A percentile compares a stretch with the other conserved stretches of the same genome.
Evolutionary conservation across 2,329 filamentous ascomycete genomes (phyloP).

Genomic region (Cytospora piceae): DNA sequence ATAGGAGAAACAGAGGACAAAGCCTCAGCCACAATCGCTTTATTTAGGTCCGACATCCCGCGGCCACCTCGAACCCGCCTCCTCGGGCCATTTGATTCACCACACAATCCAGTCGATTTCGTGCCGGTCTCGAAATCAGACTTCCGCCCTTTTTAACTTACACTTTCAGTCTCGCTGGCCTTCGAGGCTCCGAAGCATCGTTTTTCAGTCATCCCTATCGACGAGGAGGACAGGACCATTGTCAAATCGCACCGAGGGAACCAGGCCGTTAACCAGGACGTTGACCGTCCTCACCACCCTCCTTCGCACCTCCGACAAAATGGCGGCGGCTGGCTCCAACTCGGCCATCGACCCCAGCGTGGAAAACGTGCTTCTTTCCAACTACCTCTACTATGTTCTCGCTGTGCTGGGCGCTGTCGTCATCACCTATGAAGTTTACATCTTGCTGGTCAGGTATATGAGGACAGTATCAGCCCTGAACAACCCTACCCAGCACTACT

Average conservation of each 20-base stretch:
- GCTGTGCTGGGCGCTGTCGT: conserved; percentile 65
- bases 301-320: conserved; percentile 17
- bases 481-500: conserved; percentile 81
- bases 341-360: conserved; percentile 41
- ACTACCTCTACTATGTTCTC: conserved; percentile 67
- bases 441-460: conserved; percentile 67
- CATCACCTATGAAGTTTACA: conserved; percentile 67
- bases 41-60: conserved; percentile 7
- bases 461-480: conserved; percentile 75
- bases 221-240: background rate
- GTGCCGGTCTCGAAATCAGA: conserved; percentile 28
- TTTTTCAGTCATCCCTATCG: background rate
- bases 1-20: conserved; percentile 13
- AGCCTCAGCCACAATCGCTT: conserved; percentile 17
- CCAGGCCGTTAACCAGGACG: conserved; percentile 11
- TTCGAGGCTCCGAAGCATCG: conserved; percentile 9
- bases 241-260: conserved; percentile 9
- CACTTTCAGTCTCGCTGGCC: conserved; percentile 11
- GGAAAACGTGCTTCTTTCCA: conserved; percentile 59
- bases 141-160: conserved; percentile 23
- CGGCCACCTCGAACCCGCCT: conserved; percentile 18
- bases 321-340: conserved; percentile 33
- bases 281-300: background rate
- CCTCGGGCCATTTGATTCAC: conserved; percentile 8
- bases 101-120: conserved; percentile 27